Base-by-base conservation (phyloP, 129 eudicot genomes). In the Centaurea solstitialis region DNA sequence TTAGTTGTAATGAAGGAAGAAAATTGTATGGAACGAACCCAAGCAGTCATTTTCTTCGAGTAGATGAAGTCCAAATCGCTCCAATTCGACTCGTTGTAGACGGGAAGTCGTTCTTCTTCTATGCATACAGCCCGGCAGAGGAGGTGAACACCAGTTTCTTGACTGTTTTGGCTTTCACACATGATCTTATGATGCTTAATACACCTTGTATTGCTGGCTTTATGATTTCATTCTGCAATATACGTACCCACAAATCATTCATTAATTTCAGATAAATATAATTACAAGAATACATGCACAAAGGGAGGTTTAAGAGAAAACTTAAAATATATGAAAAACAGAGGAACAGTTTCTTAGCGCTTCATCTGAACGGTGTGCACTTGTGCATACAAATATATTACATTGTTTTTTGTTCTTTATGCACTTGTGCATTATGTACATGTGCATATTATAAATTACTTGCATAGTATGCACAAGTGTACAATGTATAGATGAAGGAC, bases 21-120 rank as follows among this genome's bases (percentile, higher is more conserved):
- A 53, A 17, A 57, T 4, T 57, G 22, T 57, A 57, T 57, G n/a
- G 21, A 57, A 85, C 93, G 4, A 71, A 94, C 98, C 98, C 98
- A 94, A 62, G 96, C 98, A 35, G 98, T 91, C 98, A 94, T 94
- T 70, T 91, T 94, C 59, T 80, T 91, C 64, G 95, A 83, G 85
- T 89, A 76, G 71, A 92, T 82, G 78, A 94, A 94, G 61, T 91
- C 95, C 79, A 89, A 11, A 82, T 94, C 97, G 45, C 95, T 94
- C 95, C 95, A 94, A 69, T 76, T 66, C 33, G 84, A 79, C 82
- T 91, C 98, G 23, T 94, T 90, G 72, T 94, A 94, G 67, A 90
- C 87, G 2, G 91, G 84, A 79, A 84, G 83, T 53, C 86, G 90
- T 26, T 85, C 81, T 39, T 91, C 90, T 85, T 88, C 85, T 9